Conservation (phyloP, 169 alveolate genomes). For the Blepharisma undulans region DNA sequence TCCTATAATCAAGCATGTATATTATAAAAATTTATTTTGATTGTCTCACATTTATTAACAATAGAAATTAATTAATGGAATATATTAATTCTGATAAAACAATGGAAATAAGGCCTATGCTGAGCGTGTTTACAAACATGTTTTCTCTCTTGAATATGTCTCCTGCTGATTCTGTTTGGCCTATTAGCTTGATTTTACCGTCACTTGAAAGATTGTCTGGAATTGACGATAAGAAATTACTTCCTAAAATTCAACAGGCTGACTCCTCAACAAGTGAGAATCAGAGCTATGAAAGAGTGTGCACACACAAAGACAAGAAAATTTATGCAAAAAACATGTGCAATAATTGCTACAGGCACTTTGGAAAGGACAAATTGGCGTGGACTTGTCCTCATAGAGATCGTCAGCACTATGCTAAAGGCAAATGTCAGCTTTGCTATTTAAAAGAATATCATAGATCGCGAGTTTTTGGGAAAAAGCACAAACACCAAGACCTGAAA, state of each 20-base stretch:
- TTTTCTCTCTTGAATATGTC: neutral
- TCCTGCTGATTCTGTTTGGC: neutral
- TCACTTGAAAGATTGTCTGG: neutral
- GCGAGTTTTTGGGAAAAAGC: neutral
- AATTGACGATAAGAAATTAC: neutral
- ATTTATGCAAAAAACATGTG: slow-evolving; percentile 86
- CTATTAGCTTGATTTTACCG: neutral
- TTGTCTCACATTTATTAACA: neutral
- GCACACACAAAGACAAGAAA: slow-evolving; percentile 73
- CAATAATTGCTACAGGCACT: slow-evolving; percentile 75
- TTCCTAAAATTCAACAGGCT: neutral
- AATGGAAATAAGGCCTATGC: neutral
- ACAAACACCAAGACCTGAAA: neutral
- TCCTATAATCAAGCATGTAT: no score
- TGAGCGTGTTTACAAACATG: neutral
- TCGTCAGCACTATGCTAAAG: slow-evolving; percentile 17
- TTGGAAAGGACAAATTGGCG: slow-evolving; percentile 73
- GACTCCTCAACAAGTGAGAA: neutral
- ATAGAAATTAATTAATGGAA: neutral
- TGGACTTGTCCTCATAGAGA: slow-evolving; percentile 64
- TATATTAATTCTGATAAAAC: neutral
- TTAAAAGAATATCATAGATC: neutral
- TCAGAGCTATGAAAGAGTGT: slow-evolving; percentile 23
- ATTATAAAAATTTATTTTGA: neutral
- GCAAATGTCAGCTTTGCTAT: slow-evolving; percentile 8